Base-by-base conservation (phyloP, 2,329 filamentous ascomycete genomes). In the Colletotrichum salicis region DNA sequence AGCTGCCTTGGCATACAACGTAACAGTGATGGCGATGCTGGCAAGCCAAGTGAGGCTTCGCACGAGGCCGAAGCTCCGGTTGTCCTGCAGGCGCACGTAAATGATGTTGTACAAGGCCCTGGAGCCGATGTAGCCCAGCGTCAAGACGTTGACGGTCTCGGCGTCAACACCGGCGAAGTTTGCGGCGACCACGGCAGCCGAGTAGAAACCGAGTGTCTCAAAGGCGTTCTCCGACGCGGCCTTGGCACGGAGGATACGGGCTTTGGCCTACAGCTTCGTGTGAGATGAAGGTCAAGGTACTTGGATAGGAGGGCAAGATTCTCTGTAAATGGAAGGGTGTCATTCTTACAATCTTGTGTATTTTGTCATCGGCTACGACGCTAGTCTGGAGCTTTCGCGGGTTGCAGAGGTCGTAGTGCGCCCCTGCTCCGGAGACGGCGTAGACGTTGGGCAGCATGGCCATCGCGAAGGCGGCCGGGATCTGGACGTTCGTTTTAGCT, bases 211-310 rank as follows among this genome's bases (percentile, higher is more conserved):
- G 12, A 87, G 72, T 3, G 82, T 84, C 77, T 87, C 85, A 73
- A 84, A 80, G 72, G 79, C 82, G 75, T 87, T 87, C 51, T 79
- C 76, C 6, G 79, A 75, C 5, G 86, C 84, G 27, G 86, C 86
- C 76, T 91, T 86, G 33, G 86, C 83, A 61, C 88, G 85, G 54
- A 90, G 78, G 35, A 87, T 82, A 64, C 84, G 84, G 76, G 89
- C 90, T 76, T 91, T 88, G 31, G 82, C 84, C 78, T 88, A 73
- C 29, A 37, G 15, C 13, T 22, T 61, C 31, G n/a, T 54, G 52
- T 29, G 24, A 22, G 31, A 27, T 58, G 11, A 41, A 41, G 52
- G 27, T 13, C 37, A 41, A 6, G 15, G 13, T 19, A 7, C 13
- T 19, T 19, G 15, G 37, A 19, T 6, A 41, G 54, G 22, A 19